Base-by-base conservation (phyloP, 371 early-diverging fungal genomes). In the Mortierella sp. region DNA sequence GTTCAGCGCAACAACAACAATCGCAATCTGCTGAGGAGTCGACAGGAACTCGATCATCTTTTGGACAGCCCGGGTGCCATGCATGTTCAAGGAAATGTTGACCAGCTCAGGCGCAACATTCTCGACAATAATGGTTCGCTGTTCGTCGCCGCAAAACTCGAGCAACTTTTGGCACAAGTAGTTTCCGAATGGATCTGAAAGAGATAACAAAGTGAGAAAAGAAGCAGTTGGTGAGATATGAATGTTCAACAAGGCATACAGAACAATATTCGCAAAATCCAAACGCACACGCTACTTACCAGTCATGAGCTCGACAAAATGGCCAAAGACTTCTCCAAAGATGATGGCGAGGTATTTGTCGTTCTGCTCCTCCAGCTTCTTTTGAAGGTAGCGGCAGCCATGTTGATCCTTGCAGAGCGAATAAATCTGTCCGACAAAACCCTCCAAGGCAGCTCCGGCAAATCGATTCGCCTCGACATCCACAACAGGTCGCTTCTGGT, bases 51-150 rank as follows among this genome's bases (percentile, higher is more conserved):
- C 99, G 70, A 99, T 94, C 85, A 97, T 89, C 86, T 96, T 97
- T 85, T 99, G 99, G 52, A 97, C 93, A 9, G 98, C 99, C 64
- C 99, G 91, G 41, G 99, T 99, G 26, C 99, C 99, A 85, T 99
- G 99, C 92, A 97, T 95, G 86, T 98, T 98, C 61, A 96, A 84
- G 45, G 95, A 93, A 58, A 99, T 95, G 44, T 85, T 88, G 45
- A 94, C 90, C 39, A 99, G 78, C 24, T 95, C 92, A 4, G 93
- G 91, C 0, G 94, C 90, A 0, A 95, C 93, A 9, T 83, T 89
- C 53, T 92, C 89, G 4, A 97, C 91, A 69, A 97, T 91, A 64
- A 85, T 83, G 6, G 91, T 91, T 41, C 94, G 88, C 82, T 97
- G 96, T 0, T 86, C 88, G 74, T 96, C 95, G 24, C 85, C 89